Evolutionary conservation across 768 basidiomycete genomes (phyloP).

Genomic region (Suillus decipiens): DNA sequence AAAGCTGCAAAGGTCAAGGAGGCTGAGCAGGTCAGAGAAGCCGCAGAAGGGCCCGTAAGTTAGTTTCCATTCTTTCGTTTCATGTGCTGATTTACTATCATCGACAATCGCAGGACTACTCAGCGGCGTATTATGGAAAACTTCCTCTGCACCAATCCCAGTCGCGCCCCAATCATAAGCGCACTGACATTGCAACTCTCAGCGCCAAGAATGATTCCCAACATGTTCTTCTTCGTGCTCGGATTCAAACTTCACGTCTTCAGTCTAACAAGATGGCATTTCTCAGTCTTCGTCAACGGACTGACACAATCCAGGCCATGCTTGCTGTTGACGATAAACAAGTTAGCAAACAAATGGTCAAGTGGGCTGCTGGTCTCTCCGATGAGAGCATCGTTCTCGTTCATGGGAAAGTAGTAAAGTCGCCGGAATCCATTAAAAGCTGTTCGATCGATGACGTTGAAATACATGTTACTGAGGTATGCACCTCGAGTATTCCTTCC

Average conservation of each 20-base stretch:
- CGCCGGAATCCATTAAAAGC: constrained; percentile 86
- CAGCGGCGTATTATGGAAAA: constrained; percentile 79
- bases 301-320: constrained; percentile 84
- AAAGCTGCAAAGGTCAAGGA: constrained; percentile 80
- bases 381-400: constrained; percentile 92
- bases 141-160: constrained; percentile 93
- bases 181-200: constrained; percentile 67
- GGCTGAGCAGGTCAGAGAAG: constrained; percentile 69
- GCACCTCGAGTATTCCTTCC: constrained; percentile 13
- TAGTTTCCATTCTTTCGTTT: constrained; percentile 8
- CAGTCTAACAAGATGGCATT: constrained; percentile 98
- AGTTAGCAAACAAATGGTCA: constrained; percentile 97
- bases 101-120: constrained; percentile 59
- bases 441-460: constrained; percentile 88
- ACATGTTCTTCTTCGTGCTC: constrained; percentile 80
- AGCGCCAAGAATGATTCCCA: constrained; percentile 65
- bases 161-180: constrained; percentile 60
- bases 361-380: constrained; percentile 78
- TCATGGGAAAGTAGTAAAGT: constrained; percentile 78
- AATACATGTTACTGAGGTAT: constrained; percentile 79
- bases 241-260: constrained; percentile 88
- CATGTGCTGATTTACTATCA: neutral
- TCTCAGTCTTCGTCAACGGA: constrained; percentile 86
- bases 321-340: constrained; percentile 68
- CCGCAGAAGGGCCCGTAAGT: constrained; percentile 59